Evolutionary conservation across 2,329 filamentous ascomycete species (phyloP), one percentile per base, ranked within the genome.

Genomic region (Pseudonectria buxi): DNA sequence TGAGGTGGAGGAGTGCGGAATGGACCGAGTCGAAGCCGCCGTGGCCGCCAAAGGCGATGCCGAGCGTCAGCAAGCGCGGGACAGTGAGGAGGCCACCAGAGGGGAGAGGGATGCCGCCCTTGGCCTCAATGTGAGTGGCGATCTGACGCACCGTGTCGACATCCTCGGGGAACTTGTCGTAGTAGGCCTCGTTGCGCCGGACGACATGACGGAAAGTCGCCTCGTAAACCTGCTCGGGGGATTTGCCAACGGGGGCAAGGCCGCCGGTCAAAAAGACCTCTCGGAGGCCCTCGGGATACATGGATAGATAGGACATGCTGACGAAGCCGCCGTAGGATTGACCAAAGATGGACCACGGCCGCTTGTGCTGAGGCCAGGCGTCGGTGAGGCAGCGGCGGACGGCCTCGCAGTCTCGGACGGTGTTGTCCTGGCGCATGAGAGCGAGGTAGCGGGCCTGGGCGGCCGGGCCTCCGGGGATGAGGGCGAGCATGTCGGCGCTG

Each of bases 281-380:
- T 22, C 79, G 77, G 15, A 96, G 62, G 1, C 84, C 83, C 37
- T 87, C 74, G 0, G 86, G 86, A 49, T 76, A 81, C 56, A 85
- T 79, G 3, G 84, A 92, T 12, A 96, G 73, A 58, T 95, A 96
- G 7, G 83, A 90, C 24, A 87, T 69, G 31, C 72, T 74, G 54
- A 88, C 86, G 60, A 95, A 95, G 1, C 90, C 90, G 26, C 90
- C 90, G 59, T 94, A 96, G 12, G 83, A 89, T 63, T 95, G 90
- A 7, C 90, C 90, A 43, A 94, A 82, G 22, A 92, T 74, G 39
- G 80, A 83, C 90, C 89, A 95, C 56, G 81, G 80, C 57, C 79
- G 76, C 55, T 83, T 79, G 31, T 82, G 76, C 14, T 74, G 67
- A 0, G 83, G 78, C 50, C 79, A 84, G 33, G 80, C 76, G 5